Conservation (phyloP, 2,329 filamentous ascomycete genomes). For the Coniochaeta prunicola region DNA sequence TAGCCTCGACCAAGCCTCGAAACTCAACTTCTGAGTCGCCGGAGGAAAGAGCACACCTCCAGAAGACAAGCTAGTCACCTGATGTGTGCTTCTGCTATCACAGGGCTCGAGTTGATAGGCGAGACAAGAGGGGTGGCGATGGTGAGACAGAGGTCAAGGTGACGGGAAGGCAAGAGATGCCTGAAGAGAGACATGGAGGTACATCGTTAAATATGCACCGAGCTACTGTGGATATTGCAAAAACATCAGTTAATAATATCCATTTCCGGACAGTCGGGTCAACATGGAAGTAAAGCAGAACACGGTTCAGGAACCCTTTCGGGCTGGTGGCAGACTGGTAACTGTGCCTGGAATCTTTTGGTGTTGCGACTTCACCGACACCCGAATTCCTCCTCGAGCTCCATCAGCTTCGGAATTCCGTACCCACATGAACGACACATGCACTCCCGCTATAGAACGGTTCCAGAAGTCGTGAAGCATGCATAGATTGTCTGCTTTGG, state of each 20-base stretch:
- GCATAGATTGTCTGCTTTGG: background rate
- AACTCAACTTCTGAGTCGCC: background rate
- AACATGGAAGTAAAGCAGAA: background rate
- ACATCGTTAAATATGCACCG: background rate
- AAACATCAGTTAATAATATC: background rate
- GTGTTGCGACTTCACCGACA: background rate
- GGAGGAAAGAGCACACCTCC: background rate
- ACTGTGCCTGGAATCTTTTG: background rate
- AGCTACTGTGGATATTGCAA: background rate
- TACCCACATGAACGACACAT: conserved; percentile 9
- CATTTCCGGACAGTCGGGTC: background rate
- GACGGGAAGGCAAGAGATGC: background rate
- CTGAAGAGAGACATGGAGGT: no score
- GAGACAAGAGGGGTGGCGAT: background rate
- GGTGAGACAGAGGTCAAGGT: background rate
- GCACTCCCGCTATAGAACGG: background rate
- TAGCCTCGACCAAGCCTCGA: background rate
- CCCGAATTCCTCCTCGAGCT: background rate
- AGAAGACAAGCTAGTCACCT: background rate
- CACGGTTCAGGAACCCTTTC: background rate
- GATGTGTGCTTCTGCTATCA: background rate
- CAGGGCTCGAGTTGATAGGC: background rate
- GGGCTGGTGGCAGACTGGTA: background rate
- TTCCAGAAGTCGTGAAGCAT: background rate
- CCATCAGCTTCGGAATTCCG: conserved; percentile 10